Base-by-base conservation (phyloP, 176 grass and related monocot genomes). In the Phoenix roebelenii region DNA sequence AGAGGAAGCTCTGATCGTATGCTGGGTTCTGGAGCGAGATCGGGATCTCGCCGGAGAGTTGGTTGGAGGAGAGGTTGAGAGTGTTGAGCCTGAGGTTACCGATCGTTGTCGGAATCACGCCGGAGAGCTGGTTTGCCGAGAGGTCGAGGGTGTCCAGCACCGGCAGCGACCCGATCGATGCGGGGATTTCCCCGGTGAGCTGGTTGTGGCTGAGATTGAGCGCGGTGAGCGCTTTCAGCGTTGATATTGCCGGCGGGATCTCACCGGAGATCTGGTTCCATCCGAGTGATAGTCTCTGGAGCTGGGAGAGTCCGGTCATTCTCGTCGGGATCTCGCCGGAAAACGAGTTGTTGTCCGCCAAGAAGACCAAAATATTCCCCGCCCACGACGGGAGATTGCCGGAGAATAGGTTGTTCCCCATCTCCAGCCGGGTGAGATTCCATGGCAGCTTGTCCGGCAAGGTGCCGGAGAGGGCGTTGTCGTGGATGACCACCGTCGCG, bases 31-130 rank as follows among this genome's bases (percentile, higher is more conserved):
- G 75, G 6, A 91, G 28, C 14, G 0, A 57, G 5, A 23, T 25
- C 3, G 92, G 92, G 23, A 97, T 73, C 63, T 77, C 52, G 18
- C 93, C 87, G 15, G 49, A 61, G 49, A 97, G 79, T 24, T 80
- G 58, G 76, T 97, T 91, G 16, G 78, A 88, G 4, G 93, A 97
- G n/a, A 97, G 76, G 60, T 97, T 83, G n/a, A 97, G 78, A 23
- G 12, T 6, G 49, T 10, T 76, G 15, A 88, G 48, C 12, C 6
- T 70, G 3, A 82, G 68, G 15, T 54, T 25, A 15, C 22, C 70
- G 15, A 97, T 79, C 23, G 22, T 58, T 25, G 56, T 4, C 4
- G 92, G 92, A 22, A 97, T 79, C 52, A 25, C 17, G 39, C 92
- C 87, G 28, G 92, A 83, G 61, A 97, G 66, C 12, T 17, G 50